phyloP scores from a whole-genome alignment of 768 basidiomycete genomes.

The Suillus spraguei region DNA sequence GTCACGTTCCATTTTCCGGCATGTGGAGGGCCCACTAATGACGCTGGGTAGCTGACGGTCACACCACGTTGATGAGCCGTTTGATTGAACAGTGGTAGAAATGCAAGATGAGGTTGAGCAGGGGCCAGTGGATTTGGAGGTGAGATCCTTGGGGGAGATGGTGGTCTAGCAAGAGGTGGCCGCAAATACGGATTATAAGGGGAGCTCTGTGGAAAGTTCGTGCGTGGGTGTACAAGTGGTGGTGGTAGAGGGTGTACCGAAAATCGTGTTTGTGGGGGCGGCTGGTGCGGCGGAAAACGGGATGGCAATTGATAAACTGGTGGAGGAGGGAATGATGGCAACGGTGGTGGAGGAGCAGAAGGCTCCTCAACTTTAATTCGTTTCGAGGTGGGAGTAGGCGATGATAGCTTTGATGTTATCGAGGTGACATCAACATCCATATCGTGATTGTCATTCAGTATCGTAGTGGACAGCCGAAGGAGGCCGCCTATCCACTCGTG shows the following conservation, averaged over 20 bases:
- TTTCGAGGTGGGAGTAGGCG: slow-evolving; percentile 29
- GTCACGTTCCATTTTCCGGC: slow-evolving; percentile 66
- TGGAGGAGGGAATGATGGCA: slow-evolving; percentile 24
- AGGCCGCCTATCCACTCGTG: slow-evolving; percentile 58
- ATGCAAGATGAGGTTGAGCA: slow-evolving; percentile 64
- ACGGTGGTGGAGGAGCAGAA: slow-evolving; percentile 16
- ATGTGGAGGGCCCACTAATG: slow-evolving; percentile 67
- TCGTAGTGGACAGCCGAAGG: slow-evolving; percentile 29
- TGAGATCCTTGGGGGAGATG: slow-evolving; percentile 38
- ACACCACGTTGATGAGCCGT: slow-evolving; percentile 67
- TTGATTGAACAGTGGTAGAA: slow-evolving; percentile 76
- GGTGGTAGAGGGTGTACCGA: slow-evolving; percentile 23
- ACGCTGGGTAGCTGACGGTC: slow-evolving; percentile 59
- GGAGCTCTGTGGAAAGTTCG: slow-evolving; percentile 18
- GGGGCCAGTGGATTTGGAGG: slow-evolving; percentile 59
- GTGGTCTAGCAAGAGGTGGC: slow-evolving; percentile 28
- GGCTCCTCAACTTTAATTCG: slow-evolving; percentile 32
- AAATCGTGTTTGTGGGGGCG: slow-evolving; percentile 33
- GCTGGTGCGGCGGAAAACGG: slow-evolving; percentile 30
- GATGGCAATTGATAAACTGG: slow-evolving; percentile 30
- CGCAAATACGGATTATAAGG: slow-evolving; percentile 34
- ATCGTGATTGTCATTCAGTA: slow-evolving; percentile 20
- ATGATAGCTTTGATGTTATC: not conserved
- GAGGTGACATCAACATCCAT: slow-evolving; percentile 16
- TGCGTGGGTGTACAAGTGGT: slow-evolving; percentile 19